phyloP scores from a whole-genome alignment of 441 rosid genomes.

The Breynia disticha region DNA sequence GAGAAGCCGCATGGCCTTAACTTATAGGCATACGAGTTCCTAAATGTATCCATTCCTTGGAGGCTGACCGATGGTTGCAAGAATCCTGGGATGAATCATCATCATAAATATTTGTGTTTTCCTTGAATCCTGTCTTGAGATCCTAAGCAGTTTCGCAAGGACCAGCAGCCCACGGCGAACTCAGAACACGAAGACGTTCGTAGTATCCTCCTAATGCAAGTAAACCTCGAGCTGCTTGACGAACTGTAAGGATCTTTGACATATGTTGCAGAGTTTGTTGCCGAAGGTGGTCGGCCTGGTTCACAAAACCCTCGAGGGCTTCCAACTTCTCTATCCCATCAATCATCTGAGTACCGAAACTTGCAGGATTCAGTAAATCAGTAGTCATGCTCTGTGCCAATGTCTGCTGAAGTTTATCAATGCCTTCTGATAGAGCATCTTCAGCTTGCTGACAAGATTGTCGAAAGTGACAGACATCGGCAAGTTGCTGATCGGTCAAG shows the following conservation, averaged over 20 bases:
- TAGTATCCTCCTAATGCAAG: constrained; percentile 76
- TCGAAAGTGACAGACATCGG: constrained; percentile 43
- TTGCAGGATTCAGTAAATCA: constrained; percentile 27
- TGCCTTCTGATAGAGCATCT: constrained; percentile 86
- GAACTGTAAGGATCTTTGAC: constrained; percentile 62
- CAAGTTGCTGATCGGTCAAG: constrained; percentile 55
- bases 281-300: constrained; percentile 89
- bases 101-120: not conserved
- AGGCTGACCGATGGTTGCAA: no score
- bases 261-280: constrained; percentile 64
- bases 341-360: constrained; percentile 37
- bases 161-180: constrained; percentile 83
- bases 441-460: constrained; percentile 89
- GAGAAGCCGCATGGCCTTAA: constrained; percentile 7
- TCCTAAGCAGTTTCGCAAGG: constrained; percentile 43
- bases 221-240: constrained; percentile 71
- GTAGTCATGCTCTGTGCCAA: constrained; percentile 43
- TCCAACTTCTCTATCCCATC: constrained; percentile 55
- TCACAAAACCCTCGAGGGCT: constrained; percentile 66
- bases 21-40: constrained; percentile 6
- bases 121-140: no score
- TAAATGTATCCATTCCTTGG: constrained; percentile 13
- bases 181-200: constrained; percentile 73
- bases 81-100: constrained; percentile 4
- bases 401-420: constrained; percentile 81